A percentile compares a stretch with the other conserved stretches of the same genome.
Conservation (phyloP, 2,329 filamentous ascomycete genomes). For the Talaromyces verruculosus region DNA sequence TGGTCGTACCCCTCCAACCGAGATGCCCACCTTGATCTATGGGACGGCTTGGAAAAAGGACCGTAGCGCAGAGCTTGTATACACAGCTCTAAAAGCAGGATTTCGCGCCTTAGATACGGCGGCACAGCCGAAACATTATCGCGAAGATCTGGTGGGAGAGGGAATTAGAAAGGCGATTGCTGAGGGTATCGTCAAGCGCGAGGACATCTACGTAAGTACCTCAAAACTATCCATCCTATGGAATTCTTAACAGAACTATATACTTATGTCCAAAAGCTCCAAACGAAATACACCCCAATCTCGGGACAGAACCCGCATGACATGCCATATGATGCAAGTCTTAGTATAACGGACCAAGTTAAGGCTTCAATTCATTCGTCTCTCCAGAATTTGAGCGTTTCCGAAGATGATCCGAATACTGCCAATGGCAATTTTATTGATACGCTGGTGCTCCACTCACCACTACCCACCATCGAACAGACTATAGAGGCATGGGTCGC, state of each 20-base stretch:
- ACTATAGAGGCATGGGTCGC: slow-evolving; percentile 66
- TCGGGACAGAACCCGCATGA: slow-evolving; percentile 60
- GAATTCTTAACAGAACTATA: not conserved
- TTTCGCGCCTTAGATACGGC: slow-evolving; percentile 77
- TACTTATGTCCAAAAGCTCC: slow-evolving; percentile 54
- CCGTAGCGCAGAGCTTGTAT: slow-evolving; percentile 65
- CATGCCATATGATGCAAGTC: slow-evolving; percentile 62
- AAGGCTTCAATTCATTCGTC: slow-evolving; percentile 67
- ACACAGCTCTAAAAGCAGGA: slow-evolving; percentile 64
- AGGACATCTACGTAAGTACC: slow-evolving; percentile 62
- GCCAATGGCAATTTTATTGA: slow-evolving; percentile 56
- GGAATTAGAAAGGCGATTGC: slow-evolving; percentile 63
- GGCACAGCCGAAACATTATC: slow-evolving; percentile 75
- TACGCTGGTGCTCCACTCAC: slow-evolving; percentile 60
- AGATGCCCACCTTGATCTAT: slow-evolving; percentile 61
- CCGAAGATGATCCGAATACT: slow-evolving; percentile 30
- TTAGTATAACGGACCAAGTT: slow-evolving; percentile 64
- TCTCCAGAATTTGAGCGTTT: slow-evolving; percentile 58
- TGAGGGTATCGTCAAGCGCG: slow-evolving; percentile 58
- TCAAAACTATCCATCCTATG: not conserved
- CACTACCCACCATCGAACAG: slow-evolving; percentile 50
- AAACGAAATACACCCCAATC: slow-evolving; percentile 78
- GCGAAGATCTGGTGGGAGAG: slow-evolving; percentile 67
- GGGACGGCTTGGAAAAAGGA: slow-evolving; percentile 86
- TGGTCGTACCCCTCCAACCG: slow-evolving; percentile 18